Evolutionary conservation across 225 moss, liverwort and hornwort genomes (phyloP), one percentile per base, ranked within the genome.

Genomic region (Rhytidiadelphus loreus): DNA sequence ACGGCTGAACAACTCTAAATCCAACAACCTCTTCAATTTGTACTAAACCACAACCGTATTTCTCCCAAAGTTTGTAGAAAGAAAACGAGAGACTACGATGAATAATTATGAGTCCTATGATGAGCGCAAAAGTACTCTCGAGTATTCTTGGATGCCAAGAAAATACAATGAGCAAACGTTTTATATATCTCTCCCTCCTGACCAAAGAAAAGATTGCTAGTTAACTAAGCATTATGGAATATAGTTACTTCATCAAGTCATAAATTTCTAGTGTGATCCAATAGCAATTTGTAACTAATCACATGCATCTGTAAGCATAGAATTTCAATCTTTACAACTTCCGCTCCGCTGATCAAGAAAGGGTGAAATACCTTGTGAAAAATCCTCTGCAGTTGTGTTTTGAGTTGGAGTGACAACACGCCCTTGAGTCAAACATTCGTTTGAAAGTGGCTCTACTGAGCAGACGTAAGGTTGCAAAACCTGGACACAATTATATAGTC

Each of bases 381-480:
- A 88, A 24, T 93, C 91, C 8, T 55, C 30, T 8, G 55, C 83
- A 17, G 90, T 70, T 43, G 90, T 71, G 53, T 81, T 88, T 55
- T 93, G 91, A 48, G 90, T 91, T 37, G 90, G 88, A 85, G 93
- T 90, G 25, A 93, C 88, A 77, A 93, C 4, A 13, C 77, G 89
- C 16, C 93, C 93, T 53, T 81, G 81, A 32, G 80, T 25, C 58
- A 87, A 28, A 82, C 93, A 93, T 23, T 55, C 81, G 41, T 23
- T 83, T n/a, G 90, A 50, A 2, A 62, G 30, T 77, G 90, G 88
- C 8, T 87, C 86, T 7, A 71, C 64, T 55, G 93, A 2, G 79
- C 93, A 93, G 20, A 91, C 90, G 13, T 87, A 91, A 50, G 90
- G 88, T 90, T 93, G 91, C 61, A 91, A 19, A 77, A 28, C 69